phyloP scores from a whole-genome alignment of 495 filamentous ascomycete species.

The Trichoderma asperelloides region DNA sequence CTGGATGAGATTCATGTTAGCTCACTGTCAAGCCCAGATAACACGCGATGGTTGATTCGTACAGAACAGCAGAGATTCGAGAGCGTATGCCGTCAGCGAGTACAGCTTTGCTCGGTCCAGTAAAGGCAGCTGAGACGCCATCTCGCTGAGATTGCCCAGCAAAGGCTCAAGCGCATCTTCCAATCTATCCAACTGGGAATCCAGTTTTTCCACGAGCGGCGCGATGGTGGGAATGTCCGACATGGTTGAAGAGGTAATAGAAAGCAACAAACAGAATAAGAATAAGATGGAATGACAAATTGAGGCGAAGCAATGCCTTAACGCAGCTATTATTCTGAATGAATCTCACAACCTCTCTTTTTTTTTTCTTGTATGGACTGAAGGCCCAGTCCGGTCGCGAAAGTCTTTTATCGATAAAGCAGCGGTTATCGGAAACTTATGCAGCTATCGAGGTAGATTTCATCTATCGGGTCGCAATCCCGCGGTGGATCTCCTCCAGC shows the following conservation, averaged over 20 bases:
- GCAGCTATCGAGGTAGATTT: neutral
- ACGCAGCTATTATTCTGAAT: neutral
- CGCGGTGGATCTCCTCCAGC: neutral
- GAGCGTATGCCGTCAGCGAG: slow-evolving; percentile 70
- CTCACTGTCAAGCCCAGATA: neutral
- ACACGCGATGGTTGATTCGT: slow-evolving; percentile 18
- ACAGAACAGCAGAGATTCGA: slow-evolving; percentile 93
- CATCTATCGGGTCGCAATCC: neutral
- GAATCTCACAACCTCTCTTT: no score
- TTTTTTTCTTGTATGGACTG: no score
- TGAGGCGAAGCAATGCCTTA: neutral
- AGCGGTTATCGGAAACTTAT: no score
- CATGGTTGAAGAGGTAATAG: neutral
- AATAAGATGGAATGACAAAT: no score
- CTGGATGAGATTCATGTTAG: slow-evolving; percentile 38
- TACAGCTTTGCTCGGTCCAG: slow-evolving; percentile 92
- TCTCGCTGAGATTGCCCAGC: slow-evolving; percentile 50
- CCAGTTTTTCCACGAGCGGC: slow-evolving; percentile 58
- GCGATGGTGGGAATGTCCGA: slow-evolving; percentile 38
- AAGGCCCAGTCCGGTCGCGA: no score
- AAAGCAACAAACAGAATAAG: neutral
- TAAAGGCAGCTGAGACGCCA: slow-evolving; percentile 71
- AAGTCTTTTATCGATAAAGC: no score
- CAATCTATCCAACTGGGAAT: slow-evolving; percentile 67
- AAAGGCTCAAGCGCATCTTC: slow-evolving; percentile 64